These are phyloP conservation scores for Farysia itapuensis DNA, from an alignment of 1,284 basidiomycete genomes.

Conservation along the genomic window DNA sequence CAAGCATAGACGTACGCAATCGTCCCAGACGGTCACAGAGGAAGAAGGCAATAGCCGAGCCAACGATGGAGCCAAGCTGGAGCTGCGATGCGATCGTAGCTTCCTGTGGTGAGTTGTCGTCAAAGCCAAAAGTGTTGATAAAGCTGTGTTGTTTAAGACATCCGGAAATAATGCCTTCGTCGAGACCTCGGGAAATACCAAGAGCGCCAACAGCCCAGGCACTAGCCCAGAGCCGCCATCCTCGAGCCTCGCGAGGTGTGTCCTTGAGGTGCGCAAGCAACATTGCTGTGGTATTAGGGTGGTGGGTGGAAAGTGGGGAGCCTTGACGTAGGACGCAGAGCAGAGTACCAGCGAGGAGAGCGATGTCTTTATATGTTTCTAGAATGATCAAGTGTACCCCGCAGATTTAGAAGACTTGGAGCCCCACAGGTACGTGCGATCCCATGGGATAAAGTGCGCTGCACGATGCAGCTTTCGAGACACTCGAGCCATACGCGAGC, in stretches of 20 bases:
- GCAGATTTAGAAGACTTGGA: no score
- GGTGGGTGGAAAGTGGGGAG: no score
- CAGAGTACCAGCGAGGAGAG: no score
- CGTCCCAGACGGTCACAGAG: conserved; percentile 39
- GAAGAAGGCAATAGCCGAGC: conserved; percentile 45
- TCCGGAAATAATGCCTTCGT: conserved; percentile 43
- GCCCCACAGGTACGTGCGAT: no score
- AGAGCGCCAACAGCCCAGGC: conserved; percentile 33
- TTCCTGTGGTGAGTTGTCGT: conserved; percentile 31
- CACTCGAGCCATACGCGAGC: no score
- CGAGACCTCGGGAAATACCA: conserved; percentile 40
- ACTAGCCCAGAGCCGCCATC: conserved; percentile 30
- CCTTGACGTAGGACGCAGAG: no score
- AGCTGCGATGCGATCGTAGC: conserved; percentile 39
- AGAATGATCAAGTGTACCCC: no score
- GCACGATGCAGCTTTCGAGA: no score
- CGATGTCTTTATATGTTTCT: no score
- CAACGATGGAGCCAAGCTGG: conserved; percentile 36
- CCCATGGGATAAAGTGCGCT: no score
- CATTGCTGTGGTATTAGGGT: conserved; percentile 9
- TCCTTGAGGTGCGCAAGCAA: conserved; percentile 30
- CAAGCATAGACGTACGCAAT: conserved; percentile 32
- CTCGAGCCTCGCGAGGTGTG: conserved; percentile 29
- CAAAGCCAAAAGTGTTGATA: conserved; percentile 27
- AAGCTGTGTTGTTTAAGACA: conserved; percentile 30